Percentiles rank a stretch among this genome's conserved stretches.
phyloP scores from a whole-genome alignment of 495 filamentous ascomycete species.

The Collariella sp. region DNA sequence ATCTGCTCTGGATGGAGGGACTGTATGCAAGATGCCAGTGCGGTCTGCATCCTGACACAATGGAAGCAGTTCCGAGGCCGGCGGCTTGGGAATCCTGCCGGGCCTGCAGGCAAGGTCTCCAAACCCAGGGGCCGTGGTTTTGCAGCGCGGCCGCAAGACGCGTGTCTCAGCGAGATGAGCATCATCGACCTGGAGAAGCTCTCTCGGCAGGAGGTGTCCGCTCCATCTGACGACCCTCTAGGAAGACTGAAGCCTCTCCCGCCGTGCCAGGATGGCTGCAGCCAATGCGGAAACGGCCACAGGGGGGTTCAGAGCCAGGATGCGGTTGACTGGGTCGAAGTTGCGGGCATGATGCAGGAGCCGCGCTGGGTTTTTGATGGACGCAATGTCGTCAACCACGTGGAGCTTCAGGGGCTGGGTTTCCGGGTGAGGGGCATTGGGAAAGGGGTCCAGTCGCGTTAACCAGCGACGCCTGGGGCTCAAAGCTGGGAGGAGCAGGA shows the following conservation, averaged over 20 bases:
- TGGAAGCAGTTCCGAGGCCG: conserved; percentile 29
- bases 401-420: conserved; percentile 21
- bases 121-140: background rate
- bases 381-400: conserved; percentile 29
- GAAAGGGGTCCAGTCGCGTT: conserved; percentile 11
- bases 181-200: conserved; percentile 18
- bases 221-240: conserved; percentile 17
- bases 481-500: too few relatives aligned
- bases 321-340: conserved; percentile 46
- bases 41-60: conserved; percentile 23
- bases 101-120: background rate
- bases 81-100: background rate
- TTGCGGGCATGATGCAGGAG: conserved; percentile 49
- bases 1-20: conserved; percentile 37
- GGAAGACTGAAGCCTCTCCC: conserved; percentile 17
- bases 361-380: conserved; percentile 69
- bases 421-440: conserved; percentile 24
- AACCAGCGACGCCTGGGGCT: background rate
- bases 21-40: conserved; percentile 35
- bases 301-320: conserved; percentile 13
- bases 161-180: conserved; percentile 17
- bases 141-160: background rate
- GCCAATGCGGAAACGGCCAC: conserved; percentile 20
- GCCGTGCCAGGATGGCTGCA: conserved; percentile 21
- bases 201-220: background rate